Base-by-base conservation (phyloP, 2,329 filamentous ascomycete species). In the Trichoderma breve region DNA sequence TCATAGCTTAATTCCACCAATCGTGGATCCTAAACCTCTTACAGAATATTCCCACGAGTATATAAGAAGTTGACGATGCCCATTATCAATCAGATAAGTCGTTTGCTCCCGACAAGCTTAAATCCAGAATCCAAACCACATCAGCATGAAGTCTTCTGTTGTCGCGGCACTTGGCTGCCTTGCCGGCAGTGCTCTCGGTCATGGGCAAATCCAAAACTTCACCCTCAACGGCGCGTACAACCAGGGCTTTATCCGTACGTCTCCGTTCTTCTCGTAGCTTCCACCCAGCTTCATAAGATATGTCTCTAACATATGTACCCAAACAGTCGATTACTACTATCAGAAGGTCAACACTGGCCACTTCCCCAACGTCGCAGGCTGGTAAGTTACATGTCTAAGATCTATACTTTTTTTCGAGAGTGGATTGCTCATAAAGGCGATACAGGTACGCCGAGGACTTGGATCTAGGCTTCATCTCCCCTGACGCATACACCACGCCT, bases 401-500 rank as follows among this genome's bases (percentile, higher is more conserved):
- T 34, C 15, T 36, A 15, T 21, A 21, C n/a, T 12, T 18, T 21
- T 6, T 15, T 5, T 2, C 14, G n/a, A 11, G 39, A 53, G 28
- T 4, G 15, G 6, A 21, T 21, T 62, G 28, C 67, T 70, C 28
- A 69, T 26, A 61, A 9, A 8, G 14, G 9, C 4, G 4, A 1
- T n/a, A 43, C 26, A 69, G 66, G 66, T 69, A 70, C 14, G 67
- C 67, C 18, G 67, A 70, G 30, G 67, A 62, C 15, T 58, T 70
- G 11, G 67, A 70, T 28, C 57, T 70, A 7, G 84, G 85, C 24
- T 86, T 83, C 79, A 84, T 88, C 67, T 83, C 82, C 28, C 86
- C 87, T 21, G 81, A 80, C 70, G 78, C 79, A n/a, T 86, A 84
- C 73, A 75, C 72, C 24, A 76, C 75, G 51, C 74, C 80, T 2